A percentile compares a stretch with the other conserved stretches of the same genome.
phyloP scores from a whole-genome alignment of 2,329 filamentous ascomycete genomes.

The Calonectria pteridis region DNA sequence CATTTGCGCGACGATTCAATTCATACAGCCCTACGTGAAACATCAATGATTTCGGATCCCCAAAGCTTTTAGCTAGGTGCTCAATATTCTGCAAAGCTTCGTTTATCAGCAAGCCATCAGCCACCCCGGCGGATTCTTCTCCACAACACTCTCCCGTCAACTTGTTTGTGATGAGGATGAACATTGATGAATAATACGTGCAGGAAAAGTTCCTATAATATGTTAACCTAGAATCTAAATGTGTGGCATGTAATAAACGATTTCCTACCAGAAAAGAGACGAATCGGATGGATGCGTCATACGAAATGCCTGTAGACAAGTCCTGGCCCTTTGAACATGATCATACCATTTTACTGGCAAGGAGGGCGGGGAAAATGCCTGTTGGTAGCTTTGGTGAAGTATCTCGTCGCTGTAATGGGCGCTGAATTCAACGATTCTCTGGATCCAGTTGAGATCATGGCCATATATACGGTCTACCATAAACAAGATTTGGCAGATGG shows the following conservation, averaged over 20 bases:
- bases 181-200: background rate
- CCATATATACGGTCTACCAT: no score
- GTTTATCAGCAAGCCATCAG: background rate
- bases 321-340: background rate
- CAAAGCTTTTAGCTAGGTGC: background rate
- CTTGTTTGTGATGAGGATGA: background rate
- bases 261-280: background rate
- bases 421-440: no score
- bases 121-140: background rate
- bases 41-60: background rate
- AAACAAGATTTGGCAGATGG: no score
- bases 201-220: background rate
- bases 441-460: no score
- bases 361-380: no score
- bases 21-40: background rate
- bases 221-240: background rate
- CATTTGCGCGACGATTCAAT: background rate
- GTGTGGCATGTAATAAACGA: background rate
- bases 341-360: background rate
- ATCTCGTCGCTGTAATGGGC: no score
- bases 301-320: background rate
- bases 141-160: background rate
- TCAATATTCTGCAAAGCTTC: background rate
- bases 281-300: background rate
- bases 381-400: no score